phyloP scores from a whole-genome alignment of 306 rosid genomes.

The Ormosia emarginata region DNA sequence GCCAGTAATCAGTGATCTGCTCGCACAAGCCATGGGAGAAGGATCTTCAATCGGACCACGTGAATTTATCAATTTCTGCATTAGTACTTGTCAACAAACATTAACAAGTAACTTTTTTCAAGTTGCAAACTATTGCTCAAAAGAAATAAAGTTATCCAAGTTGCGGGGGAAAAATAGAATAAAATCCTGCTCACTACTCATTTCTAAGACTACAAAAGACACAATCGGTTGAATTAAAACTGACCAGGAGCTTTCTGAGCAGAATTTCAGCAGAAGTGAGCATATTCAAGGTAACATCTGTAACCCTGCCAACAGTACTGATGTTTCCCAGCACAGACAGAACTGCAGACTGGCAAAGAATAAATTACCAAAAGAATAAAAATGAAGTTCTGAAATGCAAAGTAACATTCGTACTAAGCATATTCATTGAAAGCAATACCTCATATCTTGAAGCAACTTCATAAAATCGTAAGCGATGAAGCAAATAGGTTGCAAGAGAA shows the following conservation, averaged over 20 bases:
- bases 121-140: neutral
- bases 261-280: conserved; percentile 66
- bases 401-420: conserved; percentile 18
- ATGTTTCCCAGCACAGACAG: conserved; percentile 71
- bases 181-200: neutral
- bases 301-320: conserved; percentile 55
- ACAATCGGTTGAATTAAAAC: conserved; percentile 44
- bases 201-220: conserved; percentile 23
- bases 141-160: conserved; percentile 3
- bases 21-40: conserved; percentile 70
- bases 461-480: conserved; percentile 83
- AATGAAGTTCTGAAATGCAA: conserved; percentile 9
- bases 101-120: conserved; percentile 21
- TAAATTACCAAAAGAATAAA: conserved; percentile 36
- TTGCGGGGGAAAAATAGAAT: neutral
- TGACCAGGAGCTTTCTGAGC: conserved; percentile 83
- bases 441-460: conserved; percentile 89
- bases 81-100: conserved; percentile 47
- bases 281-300: conserved; percentile 61
- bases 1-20: conserved; percentile 65
- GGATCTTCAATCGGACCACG: conserved; percentile 96
- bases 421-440: conserved; percentile 49
- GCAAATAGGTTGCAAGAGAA: conserved; percentile 78
- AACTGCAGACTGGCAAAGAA: conserved; percentile 80
- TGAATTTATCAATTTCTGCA: conserved; percentile 91